Evolutionary conservation across 1,284 basidiomycete species (phyloP).

Genomic region (Trichosporon sp.): DNA sequence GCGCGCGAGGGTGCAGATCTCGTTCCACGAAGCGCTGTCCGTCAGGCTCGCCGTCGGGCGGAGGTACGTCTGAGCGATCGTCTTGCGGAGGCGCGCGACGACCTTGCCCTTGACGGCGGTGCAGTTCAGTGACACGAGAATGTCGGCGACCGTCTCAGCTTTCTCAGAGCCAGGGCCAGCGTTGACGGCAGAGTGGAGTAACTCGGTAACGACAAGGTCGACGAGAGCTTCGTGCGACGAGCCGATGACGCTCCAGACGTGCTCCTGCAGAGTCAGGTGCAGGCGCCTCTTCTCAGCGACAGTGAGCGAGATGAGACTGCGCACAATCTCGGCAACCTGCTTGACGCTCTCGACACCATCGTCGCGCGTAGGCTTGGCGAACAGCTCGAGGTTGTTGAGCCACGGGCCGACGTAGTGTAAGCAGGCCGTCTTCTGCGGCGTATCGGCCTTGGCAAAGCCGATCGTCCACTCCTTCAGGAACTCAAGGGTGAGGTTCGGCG

Average conservation of each 20-base stretch:
- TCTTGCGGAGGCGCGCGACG: constrained; percentile 76
- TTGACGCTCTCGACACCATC: constrained; percentile 43
- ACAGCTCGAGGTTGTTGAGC: constrained; percentile 75
- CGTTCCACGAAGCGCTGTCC: constrained; percentile 77
- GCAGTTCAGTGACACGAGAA: constrained; percentile 72
- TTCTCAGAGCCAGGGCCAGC: constrained; percentile 73
- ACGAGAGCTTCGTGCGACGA: constrained; percentile 68
- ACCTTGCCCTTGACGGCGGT: constrained; percentile 76
- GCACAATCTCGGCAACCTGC: constrained; percentile 71
- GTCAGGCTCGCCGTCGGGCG: constrained; percentile 66
- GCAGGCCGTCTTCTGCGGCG: constrained; percentile 68
- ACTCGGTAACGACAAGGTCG: constrained; percentile 73
- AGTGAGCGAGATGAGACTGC: constrained; percentile 73
- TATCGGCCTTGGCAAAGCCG: constrained; percentile 62
- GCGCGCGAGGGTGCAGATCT: constrained; percentile 76
- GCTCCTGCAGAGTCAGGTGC: constrained; percentile 67
- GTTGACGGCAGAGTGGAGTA: constrained; percentile 76
- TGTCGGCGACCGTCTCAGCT: constrained; percentile 74
- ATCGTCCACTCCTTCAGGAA: constrained; percentile 79
- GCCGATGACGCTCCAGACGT: constrained; percentile 74
- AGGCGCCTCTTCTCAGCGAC: constrained; percentile 69
- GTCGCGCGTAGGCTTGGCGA: constrained; percentile 68
- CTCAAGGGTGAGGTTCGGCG: constrained; percentile 79
- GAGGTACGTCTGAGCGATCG: constrained; percentile 70
- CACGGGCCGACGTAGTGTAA: constrained; percentile 81